Base-by-base conservation (phyloP, 805 yeast species). In the Brettanomyces custersianus region DNA sequence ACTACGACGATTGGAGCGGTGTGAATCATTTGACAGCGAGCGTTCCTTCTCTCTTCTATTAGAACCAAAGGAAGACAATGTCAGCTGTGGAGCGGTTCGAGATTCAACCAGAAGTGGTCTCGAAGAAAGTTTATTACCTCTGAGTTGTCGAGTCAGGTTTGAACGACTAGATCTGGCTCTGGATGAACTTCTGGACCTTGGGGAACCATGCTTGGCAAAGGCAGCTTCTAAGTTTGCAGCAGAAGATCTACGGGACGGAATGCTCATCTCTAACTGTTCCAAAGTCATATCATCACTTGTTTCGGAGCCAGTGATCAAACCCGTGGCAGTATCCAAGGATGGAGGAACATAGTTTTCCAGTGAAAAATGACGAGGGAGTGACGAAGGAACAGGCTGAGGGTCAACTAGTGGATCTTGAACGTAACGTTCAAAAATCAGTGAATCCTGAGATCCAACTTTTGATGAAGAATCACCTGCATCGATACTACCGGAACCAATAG, bases 391-490 rank as follows among this genome's bases (percentile, higher is more conserved):
- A 2, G 56, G 51, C 42, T 51, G 54, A 30, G 53, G 39, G 37
- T 54, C 54, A 34, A 57, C 44, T 29, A 60, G 45, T 7, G 74
- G 74, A 42, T 77, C 83, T 50, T 78, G 81, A 7, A 78, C 85
- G 33, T 71, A 66, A 38, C 85, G 64, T 46, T 78, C 87, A 50
- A 74, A 81, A 48, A 79, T 80, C 49, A 70, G 51, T 12, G 80
- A 72, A 20, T 56, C 58, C 20, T 53, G 47, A 18, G 48, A 43
- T 30, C 45, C 34, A 15, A 44, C 21, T 16, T 19, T 28, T 33
- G 43, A 24, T n/a, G n/a, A n/a, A n/a, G n/a, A 25, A 25, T 25
- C n/a, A 8, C n/a, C n/a, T 24, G 36, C 22, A 34, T 31, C 17
- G 40, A 38, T 36, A 11, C 42, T 29, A 25, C 21, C 31, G 9